Conservation (phyloP, 1,139 yeast species). For the Scheffersomyces parashehatae region DNA sequence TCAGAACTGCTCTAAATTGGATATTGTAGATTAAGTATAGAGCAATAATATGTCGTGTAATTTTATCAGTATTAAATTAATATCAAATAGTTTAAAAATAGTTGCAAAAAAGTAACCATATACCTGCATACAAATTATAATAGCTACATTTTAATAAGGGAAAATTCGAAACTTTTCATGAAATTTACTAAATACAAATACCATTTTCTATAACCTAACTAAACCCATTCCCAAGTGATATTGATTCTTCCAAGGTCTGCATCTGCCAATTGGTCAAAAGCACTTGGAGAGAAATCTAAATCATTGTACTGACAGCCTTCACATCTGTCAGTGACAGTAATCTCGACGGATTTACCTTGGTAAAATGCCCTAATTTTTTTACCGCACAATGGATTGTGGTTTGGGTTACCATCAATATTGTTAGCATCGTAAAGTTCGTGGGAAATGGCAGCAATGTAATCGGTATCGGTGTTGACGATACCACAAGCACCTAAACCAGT, state of each 20-base stretch:
- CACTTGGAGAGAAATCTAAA: constrained; percentile 49
- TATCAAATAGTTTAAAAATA: not conserved
- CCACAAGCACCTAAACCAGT: constrained; percentile 70
- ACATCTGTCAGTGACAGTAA: constrained; percentile 45
- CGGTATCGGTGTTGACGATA: constrained; percentile 42
- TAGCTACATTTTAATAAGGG: not conserved
- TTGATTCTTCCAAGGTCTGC: constrained; percentile 42
- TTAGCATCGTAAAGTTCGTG: constrained; percentile 34
- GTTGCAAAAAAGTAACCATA: not conserved
- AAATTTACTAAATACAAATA: not conserved
- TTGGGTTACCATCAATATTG: constrained; percentile 37
- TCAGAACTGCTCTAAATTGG: constrained; percentile 13
- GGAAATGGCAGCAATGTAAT: constrained; percentile 49
- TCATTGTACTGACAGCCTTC: constrained; percentile 38
- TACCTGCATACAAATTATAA: not conserved
- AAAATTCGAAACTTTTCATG: not conserved
- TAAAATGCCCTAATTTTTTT: constrained; percentile 39
- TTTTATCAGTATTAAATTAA: constrained; percentile 1
- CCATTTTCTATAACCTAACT: not conserved
- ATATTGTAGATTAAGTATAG: constrained; percentile 6
- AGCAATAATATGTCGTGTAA: not conserved
- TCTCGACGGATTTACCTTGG: constrained; percentile 44
- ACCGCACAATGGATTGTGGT: constrained; percentile 46
- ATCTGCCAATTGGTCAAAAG: constrained; percentile 41
- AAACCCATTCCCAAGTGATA: constrained; percentile 36